Conservation (phyloP, 2,329 filamentous ascomycete genomes). For the Pestalotiopsis sp. region DNA sequence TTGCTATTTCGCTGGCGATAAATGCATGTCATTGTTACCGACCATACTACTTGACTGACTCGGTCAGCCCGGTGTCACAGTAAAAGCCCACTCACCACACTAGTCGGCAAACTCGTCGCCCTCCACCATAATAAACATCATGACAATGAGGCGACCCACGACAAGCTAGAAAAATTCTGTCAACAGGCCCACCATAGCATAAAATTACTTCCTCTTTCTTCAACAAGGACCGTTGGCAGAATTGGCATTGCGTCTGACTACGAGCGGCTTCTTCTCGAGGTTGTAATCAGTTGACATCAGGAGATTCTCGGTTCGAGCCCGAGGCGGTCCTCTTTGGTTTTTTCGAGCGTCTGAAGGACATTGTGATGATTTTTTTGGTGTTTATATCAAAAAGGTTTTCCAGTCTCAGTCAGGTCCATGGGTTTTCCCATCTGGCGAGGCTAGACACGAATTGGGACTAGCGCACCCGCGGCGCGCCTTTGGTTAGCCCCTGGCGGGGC, state of each 20-base stretch:
- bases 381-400: no score
- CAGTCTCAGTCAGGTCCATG: no score
- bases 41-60: no score
- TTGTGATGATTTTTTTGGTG: not conserved
- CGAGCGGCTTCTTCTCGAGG: not conserved
- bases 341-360: not conserved
- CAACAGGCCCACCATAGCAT: not conserved
- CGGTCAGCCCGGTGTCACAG: no score
- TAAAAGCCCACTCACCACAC: no score
- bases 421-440: no score
- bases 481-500: no score
- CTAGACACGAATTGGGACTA: no score
- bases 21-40: no score
- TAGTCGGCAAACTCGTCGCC: no score
- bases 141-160: not conserved
- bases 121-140: not conserved
- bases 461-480: no score
- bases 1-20: no score
- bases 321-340: not conserved
- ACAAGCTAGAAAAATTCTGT: not conserved
- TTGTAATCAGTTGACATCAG: not conserved
- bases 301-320: not conserved
- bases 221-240: not conserved
- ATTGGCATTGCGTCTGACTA: not conserved
- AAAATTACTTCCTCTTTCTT: not conserved